phyloP scores from a whole-genome alignment of 257 asterid genomes.

The Verbascum thapsus region DNA sequence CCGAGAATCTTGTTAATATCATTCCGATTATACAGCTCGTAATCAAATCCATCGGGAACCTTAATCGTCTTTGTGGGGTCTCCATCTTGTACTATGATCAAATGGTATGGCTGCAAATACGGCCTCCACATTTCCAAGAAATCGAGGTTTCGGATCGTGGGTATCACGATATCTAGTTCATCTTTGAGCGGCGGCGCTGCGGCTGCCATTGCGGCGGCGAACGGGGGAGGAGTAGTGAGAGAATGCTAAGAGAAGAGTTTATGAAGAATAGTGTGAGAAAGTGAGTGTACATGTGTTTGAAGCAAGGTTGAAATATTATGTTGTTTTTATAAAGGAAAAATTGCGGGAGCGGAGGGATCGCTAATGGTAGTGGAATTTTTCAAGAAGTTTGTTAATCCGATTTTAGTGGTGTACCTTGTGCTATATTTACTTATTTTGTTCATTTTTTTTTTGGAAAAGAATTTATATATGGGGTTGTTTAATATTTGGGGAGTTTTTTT shows the following conservation, averaged over 20 bases:
- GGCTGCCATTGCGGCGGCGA: conserved; percentile 47
- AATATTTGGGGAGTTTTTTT: not conserved
- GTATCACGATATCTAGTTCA: conserved; percentile 88
- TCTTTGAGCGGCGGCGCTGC: conserved; percentile 63
- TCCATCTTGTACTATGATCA: conserved; percentile 92
- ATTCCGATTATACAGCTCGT: conserved; percentile 78
- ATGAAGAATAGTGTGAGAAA: not conserved
- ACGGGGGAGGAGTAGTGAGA: conserved; percentile 1
- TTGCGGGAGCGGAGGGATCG: conserved; percentile 35
- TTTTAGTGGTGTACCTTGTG: conserved; percentile 27
- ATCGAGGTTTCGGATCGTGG: conserved; percentile 85
- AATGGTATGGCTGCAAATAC: conserved; percentile 72
- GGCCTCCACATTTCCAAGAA: conserved; percentile 98
- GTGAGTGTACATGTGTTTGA: not conserved
- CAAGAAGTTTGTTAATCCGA: conserved; percentile 34
- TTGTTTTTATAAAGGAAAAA: conserved; percentile 28
- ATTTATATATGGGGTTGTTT: not conserved
- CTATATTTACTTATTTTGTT: conserved; percentile 9
- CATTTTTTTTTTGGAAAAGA: not conserved
- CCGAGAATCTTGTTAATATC: conserved; percentile 82
- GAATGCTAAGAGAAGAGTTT: not conserved
- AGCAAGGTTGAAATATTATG: not conserved
- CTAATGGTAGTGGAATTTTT: conserved; percentile 50
- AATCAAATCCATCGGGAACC: conserved; percentile 81
- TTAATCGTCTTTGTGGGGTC: conserved; percentile 78